Evolutionary conservation across 129 eudicot species (phyloP), one percentile per base, ranked within the genome.

Genomic region (Chrysanthemum lavandulifolium): DNA sequence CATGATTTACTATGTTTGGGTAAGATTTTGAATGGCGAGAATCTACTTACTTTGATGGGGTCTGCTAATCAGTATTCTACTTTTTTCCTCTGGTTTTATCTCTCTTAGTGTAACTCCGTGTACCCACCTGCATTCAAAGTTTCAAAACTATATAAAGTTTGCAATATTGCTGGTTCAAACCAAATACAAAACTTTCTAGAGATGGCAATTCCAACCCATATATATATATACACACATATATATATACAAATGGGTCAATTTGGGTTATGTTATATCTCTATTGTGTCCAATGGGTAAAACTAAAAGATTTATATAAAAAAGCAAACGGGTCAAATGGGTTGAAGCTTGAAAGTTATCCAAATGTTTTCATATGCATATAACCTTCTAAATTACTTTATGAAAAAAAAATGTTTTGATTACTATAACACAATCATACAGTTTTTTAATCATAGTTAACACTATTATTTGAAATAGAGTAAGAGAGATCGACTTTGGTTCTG

Each of bases 101-200:
- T n/a, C n/a, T n/a, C n/a, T n/a, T n/a, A n/a, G n/a, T n/a, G n/a
- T n/a, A n/a, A n/a, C n/a, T n/a, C n/a, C n/a, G n/a, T n/a, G n/a
- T n/a, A n/a, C n/a, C n/a, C n/a, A n/a, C n/a, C n/a, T n/a, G n/a
- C n/a, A n/a, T n/a, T n/a, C n/a, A n/a, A n/a, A n/a, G n/a, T n/a
- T n/a, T n/a, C n/a, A n/a, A n/a, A n/a, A n/a, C n/a, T n/a, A n/a
- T n/a, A n/a, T n/a, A n/a, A 63, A 16, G 33, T 55, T 50, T 63
- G 18, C 63, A 21, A 74, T 62, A 61, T 52, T 10, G 53, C 14
- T 63, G 29, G 54, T 52, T 27, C 45, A 56, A 33, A 54, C 52
- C 10, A 72, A 43, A 58, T 23, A 72, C 58, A 66, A 58, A 69
- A 69, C 13, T 13, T 23, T 25, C 73, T 13, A 51, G 48, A 68